Base-by-base conservation (phyloP, 1,284 basidiomycete genomes). In the Irpex sp. region DNA sequence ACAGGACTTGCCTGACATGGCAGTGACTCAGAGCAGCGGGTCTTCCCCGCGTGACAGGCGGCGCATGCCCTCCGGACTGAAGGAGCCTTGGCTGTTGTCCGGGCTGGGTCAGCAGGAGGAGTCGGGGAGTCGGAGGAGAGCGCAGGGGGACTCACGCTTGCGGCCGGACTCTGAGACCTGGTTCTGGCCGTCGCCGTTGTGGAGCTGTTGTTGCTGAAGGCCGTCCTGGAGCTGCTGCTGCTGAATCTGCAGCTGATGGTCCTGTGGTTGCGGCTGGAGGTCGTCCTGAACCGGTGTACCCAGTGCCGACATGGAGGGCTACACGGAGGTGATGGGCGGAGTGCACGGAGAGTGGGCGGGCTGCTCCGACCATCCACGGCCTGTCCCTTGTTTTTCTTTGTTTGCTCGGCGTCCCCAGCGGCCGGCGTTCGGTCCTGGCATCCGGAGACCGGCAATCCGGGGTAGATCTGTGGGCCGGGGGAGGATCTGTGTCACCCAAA, bases 1-100 rank as follows among this genome's bases (percentile, higher is more conserved):
- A 62, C 44, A 56, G n/a, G 54, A 72, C 78, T 31, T 66, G 88
- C 89, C 83, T 91, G 89, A 75, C 89, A 92, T 4, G 89, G 89
- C 26, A 92, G 80, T 44, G 85, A 84, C 75, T 92, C 89, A 69
- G 88, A 91, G 70, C 89, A 92, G 68, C 90, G 79, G 8, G 89
- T 92, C 76, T 92, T 92, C 59, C 90, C 89, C 60, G 87, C 78
- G 75, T 92, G 90, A 76, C 89, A 92, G n/a, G 89, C 87, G 55
- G 85, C 83, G 67, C 89, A 91, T 0, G 89, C 89, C 67, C 89
- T 81, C 67, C 89, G 84, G 59, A 91, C 89, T 51, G 89, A 91
- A 54, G 89, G 89, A 56, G 86, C 87, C 76, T 91, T 91, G 65
- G 88, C 89, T 90, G 71, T 64, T 62, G 54, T 67, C 57, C 67